Evolutionary conservation across 2,329 filamentous ascomycete species (phyloP).

Genomic region (Colletotrichum liaoningense): DNA sequence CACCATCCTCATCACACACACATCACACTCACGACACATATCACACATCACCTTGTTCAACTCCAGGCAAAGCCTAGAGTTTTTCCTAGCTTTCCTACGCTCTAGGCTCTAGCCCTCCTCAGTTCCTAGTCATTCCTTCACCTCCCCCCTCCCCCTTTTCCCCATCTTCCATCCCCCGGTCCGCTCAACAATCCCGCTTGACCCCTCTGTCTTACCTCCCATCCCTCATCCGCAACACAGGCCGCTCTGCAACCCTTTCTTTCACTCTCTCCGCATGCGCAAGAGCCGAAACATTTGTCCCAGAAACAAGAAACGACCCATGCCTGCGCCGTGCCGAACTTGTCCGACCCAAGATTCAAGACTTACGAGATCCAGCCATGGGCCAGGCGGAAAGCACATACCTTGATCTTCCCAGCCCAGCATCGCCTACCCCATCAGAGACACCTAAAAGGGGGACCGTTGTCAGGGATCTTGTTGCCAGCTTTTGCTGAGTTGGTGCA

Average conservation of each 20-base stretch:
- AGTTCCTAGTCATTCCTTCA: not conserved
- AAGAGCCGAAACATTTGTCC: slow-evolving; percentile 11
- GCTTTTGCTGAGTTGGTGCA: not conserved
- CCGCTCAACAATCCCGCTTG: not conserved
- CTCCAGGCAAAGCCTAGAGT: not conserved
- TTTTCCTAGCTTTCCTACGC: not conserved
- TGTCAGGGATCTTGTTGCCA: not conserved
- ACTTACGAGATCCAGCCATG: not conserved
- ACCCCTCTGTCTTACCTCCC: not conserved
- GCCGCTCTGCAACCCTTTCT: not conserved
- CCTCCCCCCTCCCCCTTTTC: not conserved
- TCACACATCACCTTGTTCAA: not conserved
- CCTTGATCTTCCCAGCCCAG: not conserved
- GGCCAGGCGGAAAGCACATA: too few relatives aligned
- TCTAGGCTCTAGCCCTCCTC: not conserved
- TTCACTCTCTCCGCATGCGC: not conserved
- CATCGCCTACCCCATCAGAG: not conserved
- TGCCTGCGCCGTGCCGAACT: slow-evolving; percentile 4
- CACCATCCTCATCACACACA: not conserved
- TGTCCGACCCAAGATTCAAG: slow-evolving; percentile 4
- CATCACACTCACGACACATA: not conserved
- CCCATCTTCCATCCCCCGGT: not conserved
- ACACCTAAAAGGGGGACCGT: not conserved
- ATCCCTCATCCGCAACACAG: not conserved
- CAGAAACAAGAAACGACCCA: slow-evolving; percentile 12